Evolutionary conservation across 2,329 filamentous ascomycete genomes (phyloP).

Genomic region (Furcasterigmium sp.): DNA sequence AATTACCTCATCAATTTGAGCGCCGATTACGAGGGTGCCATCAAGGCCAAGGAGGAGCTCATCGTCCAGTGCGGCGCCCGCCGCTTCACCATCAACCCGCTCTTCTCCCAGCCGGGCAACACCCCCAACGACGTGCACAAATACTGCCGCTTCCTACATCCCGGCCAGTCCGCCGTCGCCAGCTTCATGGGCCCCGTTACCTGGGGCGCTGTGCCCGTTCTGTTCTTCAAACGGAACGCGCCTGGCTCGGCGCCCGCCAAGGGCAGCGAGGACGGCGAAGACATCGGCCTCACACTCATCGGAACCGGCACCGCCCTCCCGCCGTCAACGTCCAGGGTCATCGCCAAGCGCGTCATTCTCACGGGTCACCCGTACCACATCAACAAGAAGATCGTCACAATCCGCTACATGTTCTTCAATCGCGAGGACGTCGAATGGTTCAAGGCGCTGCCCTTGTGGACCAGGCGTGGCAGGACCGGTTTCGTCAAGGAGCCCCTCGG

Average conservation of each 20-base stretch:
- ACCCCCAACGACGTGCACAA: constrained; percentile 98
- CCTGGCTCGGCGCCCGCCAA: constrained; percentile 35
- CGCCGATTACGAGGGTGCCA: constrained; percentile 66
- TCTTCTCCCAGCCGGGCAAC: constrained; percentile 84
- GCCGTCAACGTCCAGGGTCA: constrained; percentile 69
- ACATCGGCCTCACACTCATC: constrained; percentile 63
- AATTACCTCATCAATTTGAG: constrained; percentile 87
- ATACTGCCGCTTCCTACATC: constrained; percentile 86
- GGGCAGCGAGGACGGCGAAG: constrained; percentile 30
- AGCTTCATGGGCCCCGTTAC: constrained; percentile 86
- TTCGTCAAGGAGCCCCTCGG: constrained; percentile 92
- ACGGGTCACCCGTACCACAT: constrained; percentile 98
- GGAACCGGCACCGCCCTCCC: constrained; percentile 84
- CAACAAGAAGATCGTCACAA: constrained; percentile 93
- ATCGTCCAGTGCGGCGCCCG: constrained; percentile 88
- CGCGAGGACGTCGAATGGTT: constrained; percentile 94
- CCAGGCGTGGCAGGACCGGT: constrained; percentile 77
- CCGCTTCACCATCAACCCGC: constrained; percentile 79
- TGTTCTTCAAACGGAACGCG: constrained; percentile 71
- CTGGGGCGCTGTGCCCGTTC: constrained; percentile 85
- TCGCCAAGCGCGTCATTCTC: constrained; percentile 90
- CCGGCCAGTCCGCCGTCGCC: constrained; percentile 82
- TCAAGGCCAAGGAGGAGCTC: constrained; percentile 89
- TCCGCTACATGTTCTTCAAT: constrained; percentile 99
- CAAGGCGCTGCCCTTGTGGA: constrained; percentile 94